Evolutionary conservation across 2,329 filamentous ascomycete species (phyloP).

Genomic region (Venturia pyrina): DNA sequence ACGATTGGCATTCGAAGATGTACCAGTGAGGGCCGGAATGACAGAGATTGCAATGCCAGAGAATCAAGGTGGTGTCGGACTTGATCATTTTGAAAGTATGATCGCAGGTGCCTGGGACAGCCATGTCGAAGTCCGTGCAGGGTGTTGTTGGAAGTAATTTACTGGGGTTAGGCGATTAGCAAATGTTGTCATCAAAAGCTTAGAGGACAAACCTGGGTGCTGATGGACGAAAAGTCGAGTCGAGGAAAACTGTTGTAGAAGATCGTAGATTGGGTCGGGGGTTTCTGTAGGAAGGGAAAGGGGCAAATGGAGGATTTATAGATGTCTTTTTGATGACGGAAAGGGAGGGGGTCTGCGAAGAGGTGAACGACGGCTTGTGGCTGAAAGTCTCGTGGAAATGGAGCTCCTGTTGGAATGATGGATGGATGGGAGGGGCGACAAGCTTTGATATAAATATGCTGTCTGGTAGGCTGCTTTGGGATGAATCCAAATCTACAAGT

Average conservation of each 20-base stretch:
- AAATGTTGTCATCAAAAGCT: background rate
- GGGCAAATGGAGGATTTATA: background rate
- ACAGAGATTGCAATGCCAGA: constrained; percentile 44
- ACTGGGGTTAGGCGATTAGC: background rate
- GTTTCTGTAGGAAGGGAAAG: background rate
- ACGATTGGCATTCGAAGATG: constrained; percentile 41
- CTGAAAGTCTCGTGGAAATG: background rate
- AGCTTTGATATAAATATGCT: constrained; percentile 3
- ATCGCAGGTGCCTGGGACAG: constrained; percentile 36
- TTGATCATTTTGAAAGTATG: constrained; percentile 43
- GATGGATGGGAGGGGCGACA: background rate
- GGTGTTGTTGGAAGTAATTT: background rate
- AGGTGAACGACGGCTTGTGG: background rate
- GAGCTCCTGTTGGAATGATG: background rate
- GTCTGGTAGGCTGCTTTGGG: background rate
- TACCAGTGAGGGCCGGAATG: constrained; percentile 40
- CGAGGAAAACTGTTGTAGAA: background rate
- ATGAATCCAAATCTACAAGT: background rate
- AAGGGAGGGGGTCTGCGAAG: background rate
- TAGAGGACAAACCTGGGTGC: background rate
- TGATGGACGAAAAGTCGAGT: background rate
- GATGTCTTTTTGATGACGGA: background rate
- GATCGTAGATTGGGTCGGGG: background rate
- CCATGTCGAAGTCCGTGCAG: constrained; percentile 22
- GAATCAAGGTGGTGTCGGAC: constrained; percentile 39